Evolutionary conservation across 768 basidiomycete genomes (phyloP).

Genomic region (Boletus patriciae): DNA sequence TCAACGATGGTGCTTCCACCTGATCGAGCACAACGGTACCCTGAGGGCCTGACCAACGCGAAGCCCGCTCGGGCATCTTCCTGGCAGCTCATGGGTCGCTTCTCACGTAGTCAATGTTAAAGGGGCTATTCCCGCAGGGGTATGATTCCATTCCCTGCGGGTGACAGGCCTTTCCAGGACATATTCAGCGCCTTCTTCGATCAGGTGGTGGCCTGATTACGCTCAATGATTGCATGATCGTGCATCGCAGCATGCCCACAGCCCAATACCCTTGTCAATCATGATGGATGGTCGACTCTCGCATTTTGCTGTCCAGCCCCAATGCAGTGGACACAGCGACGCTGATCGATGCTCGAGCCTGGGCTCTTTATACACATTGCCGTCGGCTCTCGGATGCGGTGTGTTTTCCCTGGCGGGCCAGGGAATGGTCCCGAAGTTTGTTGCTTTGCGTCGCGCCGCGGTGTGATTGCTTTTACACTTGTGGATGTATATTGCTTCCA

Average conservation of each 20-base stretch:
- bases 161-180: slow-evolving; percentile 15
- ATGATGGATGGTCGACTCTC: slow-evolving; percentile 1
- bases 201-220: slow-evolving; percentile 21
- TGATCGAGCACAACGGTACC: slow-evolving; percentile 24
- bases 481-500: slow-evolving; percentile 5
- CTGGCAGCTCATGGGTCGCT: slow-evolving; percentile 12
- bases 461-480: slow-evolving; percentile 11
- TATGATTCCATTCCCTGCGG: slow-evolving; percentile 23
- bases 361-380: not conserved
- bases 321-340: slow-evolving; percentile 5
- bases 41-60: slow-evolving; percentile 13
- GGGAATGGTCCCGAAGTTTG: slow-evolving; percentile 5
- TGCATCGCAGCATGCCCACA: slow-evolving; percentile 23
- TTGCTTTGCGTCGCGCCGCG: slow-evolving; percentile 6
- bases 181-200: slow-evolving; percentile 30
- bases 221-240: slow-evolving; percentile 17
- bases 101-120: slow-evolving; percentile 22
- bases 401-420: slow-evolving; percentile 4
- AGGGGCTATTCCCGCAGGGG: slow-evolving; percentile 17
- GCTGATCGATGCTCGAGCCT: not conserved
- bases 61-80: not conserved
- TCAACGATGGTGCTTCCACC: slow-evolving; percentile 8
- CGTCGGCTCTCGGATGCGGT: slow-evolving; percentile 4
- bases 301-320: slow-evolving; percentile 3
- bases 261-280: slow-evolving; percentile 20